These are phyloP conservation scores for Fusarium haematococcum DNA, from an alignment of 2,329 filamentous ascomycete genomes.

Conservation along the genomic window DNA sequence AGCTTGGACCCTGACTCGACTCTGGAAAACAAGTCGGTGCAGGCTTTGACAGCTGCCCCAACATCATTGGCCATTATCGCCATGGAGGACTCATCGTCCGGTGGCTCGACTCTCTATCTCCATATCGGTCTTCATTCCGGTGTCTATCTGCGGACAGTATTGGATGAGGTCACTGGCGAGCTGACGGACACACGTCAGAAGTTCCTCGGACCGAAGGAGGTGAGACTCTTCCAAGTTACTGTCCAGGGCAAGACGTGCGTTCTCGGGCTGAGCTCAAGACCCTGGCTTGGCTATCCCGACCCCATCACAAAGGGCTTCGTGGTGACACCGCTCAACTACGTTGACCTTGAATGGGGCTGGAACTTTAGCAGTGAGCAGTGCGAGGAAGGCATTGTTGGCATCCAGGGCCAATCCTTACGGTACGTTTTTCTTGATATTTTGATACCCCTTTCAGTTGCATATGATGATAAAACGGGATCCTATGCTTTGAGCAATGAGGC, in stretches of 20 bases:
- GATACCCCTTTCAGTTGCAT: constrained; percentile 55
- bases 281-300: constrained; percentile 97
- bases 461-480: constrained; percentile 74
- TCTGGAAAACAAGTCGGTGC: constrained; percentile 92
- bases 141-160: constrained; percentile 92
- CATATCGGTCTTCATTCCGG: constrained; percentile 97
- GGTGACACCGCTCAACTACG: constrained; percentile 91
- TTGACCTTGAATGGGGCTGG: constrained; percentile 91
- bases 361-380: constrained; percentile 97
- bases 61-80: constrained; percentile 91
- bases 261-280: constrained; percentile 88
- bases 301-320: constrained; percentile 88
- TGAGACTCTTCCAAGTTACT: constrained; percentile 90
- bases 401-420: constrained; percentile 89
- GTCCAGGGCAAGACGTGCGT: constrained; percentile 88
- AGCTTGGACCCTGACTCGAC: constrained; percentile 92
- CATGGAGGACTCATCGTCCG: constrained; percentile 93
- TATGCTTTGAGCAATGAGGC: constrained; percentile 69
- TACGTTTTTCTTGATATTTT: constrained; percentile 60
- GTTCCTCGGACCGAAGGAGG: constrained; percentile 91
- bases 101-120: constrained; percentile 88
- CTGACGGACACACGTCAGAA: constrained; percentile 94
- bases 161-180: constrained; percentile 96
- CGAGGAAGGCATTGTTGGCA: constrained; percentile 92
- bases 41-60: constrained; percentile 90